These are phyloP conservation scores for Suillus alpinus DNA, from an alignment of 768 basidiomycete species.

Conservation along the genomic window DNA sequence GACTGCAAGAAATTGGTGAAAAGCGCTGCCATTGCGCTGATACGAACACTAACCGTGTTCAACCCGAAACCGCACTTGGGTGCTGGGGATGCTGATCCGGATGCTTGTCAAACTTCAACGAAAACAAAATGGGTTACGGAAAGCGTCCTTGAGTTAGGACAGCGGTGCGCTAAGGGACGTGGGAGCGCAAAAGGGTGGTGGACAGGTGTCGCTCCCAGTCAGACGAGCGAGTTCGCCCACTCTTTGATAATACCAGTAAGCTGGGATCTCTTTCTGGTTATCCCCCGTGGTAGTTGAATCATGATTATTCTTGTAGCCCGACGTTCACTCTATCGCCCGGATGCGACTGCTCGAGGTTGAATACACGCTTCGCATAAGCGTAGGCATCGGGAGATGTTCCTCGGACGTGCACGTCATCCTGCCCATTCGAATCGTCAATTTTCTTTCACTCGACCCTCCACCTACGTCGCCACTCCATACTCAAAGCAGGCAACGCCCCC, in stretches of 20 bases:
- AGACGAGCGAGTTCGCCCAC: constrained; percentile 62
- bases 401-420: constrained; percentile 68
- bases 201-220: constrained; percentile 70
- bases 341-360: constrained; percentile 74
- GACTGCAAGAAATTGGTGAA: constrained; percentile 67
- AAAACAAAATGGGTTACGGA: constrained; percentile 64
- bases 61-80: constrained; percentile 46
- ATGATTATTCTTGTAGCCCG: constrained; percentile 43
- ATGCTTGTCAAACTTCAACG: constrained; percentile 63
- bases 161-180: constrained; percentile 59
- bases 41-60: constrained; percentile 67
- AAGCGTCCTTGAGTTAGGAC: constrained; percentile 62
- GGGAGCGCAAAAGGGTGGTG: constrained; percentile 89
- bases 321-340: constrained; percentile 65
- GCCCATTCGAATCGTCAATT: constrained; percentile 77
- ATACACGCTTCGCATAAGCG: constrained; percentile 64
- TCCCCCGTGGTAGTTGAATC: constrained; percentile 6
- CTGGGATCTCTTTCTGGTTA: background rate
- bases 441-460: constrained; percentile 83
- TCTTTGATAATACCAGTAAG: constrained; percentile 64
- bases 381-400: constrained; percentile 56
- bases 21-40: constrained; percentile 56
- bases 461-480: constrained; percentile 37
- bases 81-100: constrained; percentile 38
- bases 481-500: constrained; percentile 15